Evolutionary conservation across 805 yeast species (phyloP), one percentile per base, ranked within the genome.

Genomic region (Brettanomyces custersianus): DNA sequence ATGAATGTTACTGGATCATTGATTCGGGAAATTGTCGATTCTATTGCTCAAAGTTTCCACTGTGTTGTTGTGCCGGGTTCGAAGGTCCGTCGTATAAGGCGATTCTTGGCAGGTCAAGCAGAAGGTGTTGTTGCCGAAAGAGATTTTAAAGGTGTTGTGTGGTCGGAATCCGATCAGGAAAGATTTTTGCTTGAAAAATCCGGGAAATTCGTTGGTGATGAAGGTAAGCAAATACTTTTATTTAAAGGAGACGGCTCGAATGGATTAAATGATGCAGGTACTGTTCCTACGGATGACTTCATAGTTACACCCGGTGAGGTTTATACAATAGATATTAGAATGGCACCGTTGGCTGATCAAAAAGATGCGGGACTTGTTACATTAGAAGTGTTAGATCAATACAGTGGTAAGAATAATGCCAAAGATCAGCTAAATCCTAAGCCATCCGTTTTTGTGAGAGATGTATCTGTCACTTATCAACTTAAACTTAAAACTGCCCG

Each of bases 91-190:
- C 74, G 96, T 58, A 71, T 88, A 39, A 75, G 95, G 66, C 75
- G 97, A 54, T 92, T 90, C 51, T 73, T 92, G 53, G 94, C 95
- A 27, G 98, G 98, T 36, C 98, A 92, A 66, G 80, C 88, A 40
- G 94, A 86, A 54, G 92, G 87, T 55, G 66, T 87, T 37, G 92
- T 87, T 44, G 90, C 88, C 26, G 98, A 90, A 64, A 73, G 78
- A 53, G 95, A 85, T 46, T 84, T 82, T 62, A 88, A 90, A 60
- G 96, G 95, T 54, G 94, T 88, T 37, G 81, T 72, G 20, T 83
- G 94, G 94, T 71, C 80, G 36, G 94, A 83, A 62, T 68, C 78
- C 26, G 82, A 82, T 57, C 92, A 82, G 61, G 94, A 83, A 62
- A 65, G 66, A 26, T 52, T 55, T 18, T 63, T 82, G 39, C 62